These are phyloP conservation scores for Apiospora aurea DNA, from an alignment of 2,329 filamentous ascomycete genomes.

Conservation along the genomic window DNA sequence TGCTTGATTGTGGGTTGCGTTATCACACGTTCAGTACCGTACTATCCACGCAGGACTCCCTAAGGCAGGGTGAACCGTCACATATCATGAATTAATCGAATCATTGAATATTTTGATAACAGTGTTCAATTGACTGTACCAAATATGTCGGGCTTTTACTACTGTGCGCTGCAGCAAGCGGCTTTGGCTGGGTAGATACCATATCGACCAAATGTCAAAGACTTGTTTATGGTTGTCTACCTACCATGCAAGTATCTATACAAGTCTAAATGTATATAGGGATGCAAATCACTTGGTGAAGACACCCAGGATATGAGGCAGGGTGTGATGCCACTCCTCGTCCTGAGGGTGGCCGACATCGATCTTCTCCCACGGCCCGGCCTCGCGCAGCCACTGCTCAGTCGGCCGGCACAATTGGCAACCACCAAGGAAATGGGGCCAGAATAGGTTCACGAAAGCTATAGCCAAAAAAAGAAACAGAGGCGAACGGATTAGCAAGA, in stretches of 20 bases:
- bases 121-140: not conserved
- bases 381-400: slow-evolving; percentile 52
- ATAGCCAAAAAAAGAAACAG: slow-evolving; percentile 42
- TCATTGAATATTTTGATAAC: not conserved
- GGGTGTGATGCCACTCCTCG: slow-evolving; percentile 50
- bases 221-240: too few species aligned
- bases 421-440: slow-evolving; percentile 59
- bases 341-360: slow-evolving; percentile 52
- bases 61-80: not conserved
- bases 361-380: slow-evolving; percentile 57
- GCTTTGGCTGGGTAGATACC: not conserved
- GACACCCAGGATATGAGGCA: slow-evolving; percentile 60
- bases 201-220: not conserved
- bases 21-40: not conserved
- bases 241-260: not conserved
- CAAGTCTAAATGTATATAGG: not conserved
- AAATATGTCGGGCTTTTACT: not conserved
- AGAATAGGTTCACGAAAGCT: slow-evolving; percentile 58
- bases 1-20: accelerated
- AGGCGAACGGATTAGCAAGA: slow-evolving; percentile 49
- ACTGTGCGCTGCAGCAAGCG: not conserved
- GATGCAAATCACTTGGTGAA: slow-evolving; percentile 55
- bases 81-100: too few species aligned
- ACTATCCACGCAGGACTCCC: too few species aligned
- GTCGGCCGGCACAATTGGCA: slow-evolving; percentile 60